These are phyloP conservation scores for Blastobotrys persicus DNA, from an alignment of 1,139 yeast genomes.

Conservation along the genomic window DNA sequence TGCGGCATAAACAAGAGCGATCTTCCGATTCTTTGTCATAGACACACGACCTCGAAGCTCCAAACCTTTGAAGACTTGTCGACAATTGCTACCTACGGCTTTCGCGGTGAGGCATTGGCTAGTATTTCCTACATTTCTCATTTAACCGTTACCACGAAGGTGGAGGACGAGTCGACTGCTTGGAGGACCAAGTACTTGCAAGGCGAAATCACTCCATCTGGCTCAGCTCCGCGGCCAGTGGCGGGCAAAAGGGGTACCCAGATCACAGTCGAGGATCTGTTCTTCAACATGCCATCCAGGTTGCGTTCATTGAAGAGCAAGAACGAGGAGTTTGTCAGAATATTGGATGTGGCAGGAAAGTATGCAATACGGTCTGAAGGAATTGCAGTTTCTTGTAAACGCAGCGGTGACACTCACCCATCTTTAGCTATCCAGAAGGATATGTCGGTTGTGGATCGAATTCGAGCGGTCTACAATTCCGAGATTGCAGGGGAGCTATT, in stretches of 20 bases:
- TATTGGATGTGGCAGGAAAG: slow-evolving; percentile 78
- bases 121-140: slow-evolving; percentile 62
- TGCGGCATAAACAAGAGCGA: slow-evolving; percentile 61
- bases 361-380: slow-evolving; percentile 72
- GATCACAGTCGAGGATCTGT: slow-evolving; percentile 80
- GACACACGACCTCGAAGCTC: slow-evolving; percentile 74
- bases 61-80: slow-evolving; percentile 50
- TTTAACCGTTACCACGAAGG: slow-evolving; percentile 76
- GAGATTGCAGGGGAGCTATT: slow-evolving; percentile 65
- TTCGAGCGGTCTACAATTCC: slow-evolving; percentile 71
- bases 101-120: slow-evolving; percentile 79
- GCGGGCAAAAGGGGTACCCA: slow-evolving; percentile 93
- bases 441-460: slow-evolving; percentile 52
- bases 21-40: slow-evolving; percentile 56
- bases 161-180: slow-evolving; percentile 60
- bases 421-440: slow-evolving; percentile 26
- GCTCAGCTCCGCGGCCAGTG: slow-evolving; percentile 58
- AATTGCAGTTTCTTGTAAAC: slow-evolving; percentile 78
- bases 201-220: slow-evolving; percentile 49
- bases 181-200: slow-evolving; percentile 57
- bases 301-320: slow-evolving; percentile 57
- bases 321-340: slow-evolving; percentile 62
- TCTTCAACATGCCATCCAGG: slow-evolving; percentile 84
- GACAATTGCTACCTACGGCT: slow-evolving; percentile 61
- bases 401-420: slow-evolving; percentile 54